These are phyloP conservation scores for Aspergillus calidoustus DNA, from an alignment of 2,329 filamentous ascomycete genomes.

Conservation along the genomic window DNA sequence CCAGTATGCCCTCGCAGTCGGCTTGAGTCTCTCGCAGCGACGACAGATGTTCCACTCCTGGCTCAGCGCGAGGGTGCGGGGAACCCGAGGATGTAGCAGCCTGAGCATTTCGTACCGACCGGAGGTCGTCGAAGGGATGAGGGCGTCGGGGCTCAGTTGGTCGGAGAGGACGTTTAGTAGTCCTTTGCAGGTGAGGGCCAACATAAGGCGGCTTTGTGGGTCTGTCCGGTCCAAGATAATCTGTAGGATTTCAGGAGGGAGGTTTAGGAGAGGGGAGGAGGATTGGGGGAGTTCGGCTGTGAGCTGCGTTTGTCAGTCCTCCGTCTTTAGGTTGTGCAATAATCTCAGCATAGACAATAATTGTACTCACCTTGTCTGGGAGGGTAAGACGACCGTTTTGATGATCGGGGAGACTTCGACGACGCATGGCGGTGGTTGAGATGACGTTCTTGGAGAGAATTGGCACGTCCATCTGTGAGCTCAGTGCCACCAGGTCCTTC, in stretches of 20 bases:
- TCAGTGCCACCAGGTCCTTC: no score
- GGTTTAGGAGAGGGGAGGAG: neutral
- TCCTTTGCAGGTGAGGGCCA: neutral
- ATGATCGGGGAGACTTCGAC: no score
- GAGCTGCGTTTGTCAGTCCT: neutral
- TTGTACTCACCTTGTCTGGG: no score
- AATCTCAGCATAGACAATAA: no score
- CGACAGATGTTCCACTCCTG: neutral
- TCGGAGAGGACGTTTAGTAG: neutral
- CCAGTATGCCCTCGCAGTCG: neutral
- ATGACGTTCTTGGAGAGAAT: no score
- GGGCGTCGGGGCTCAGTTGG: neutral
- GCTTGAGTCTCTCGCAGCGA: neutral
- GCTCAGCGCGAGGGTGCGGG: neutral
- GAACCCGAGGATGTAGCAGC: neutral
- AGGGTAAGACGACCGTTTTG: no score
- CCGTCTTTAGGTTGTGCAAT: no score
- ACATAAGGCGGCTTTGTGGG: no score
- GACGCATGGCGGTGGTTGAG: no score
- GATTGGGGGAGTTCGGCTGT: no score
- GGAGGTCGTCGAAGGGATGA: neutral
- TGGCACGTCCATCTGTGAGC: no score
- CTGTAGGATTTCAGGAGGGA: neutral
- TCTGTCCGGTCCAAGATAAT: neutral
- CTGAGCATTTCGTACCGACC: neutral